Base-by-base conservation (phyloP, 2,329 filamentous ascomycete species). In the Dothistroma septosporum region DNA sequence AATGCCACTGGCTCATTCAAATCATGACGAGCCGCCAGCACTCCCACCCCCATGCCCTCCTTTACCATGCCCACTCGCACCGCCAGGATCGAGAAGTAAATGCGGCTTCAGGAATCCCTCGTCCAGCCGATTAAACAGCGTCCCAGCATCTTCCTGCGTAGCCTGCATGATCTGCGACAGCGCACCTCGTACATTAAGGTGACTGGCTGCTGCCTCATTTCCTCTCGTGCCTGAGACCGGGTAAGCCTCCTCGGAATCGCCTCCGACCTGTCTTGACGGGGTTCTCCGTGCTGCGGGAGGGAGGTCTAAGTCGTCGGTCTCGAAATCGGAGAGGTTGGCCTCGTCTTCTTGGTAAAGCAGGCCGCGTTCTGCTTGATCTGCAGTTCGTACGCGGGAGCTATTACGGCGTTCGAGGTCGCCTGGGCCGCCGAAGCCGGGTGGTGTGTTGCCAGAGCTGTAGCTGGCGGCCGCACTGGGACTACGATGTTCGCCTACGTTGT, bases 31-130 rank as follows among this genome's bases (percentile, higher is more conserved):
- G 24, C 58, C 41, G 16, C 55, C 48, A 48, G 44, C 55, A 16
- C 63, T 53, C 49, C 50, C 57, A n/a, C 60, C 50, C 37, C 57
- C 58, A 50, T 56, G 57, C 12, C 61, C 41, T 48, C 61, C 41
- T 48, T 64, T 66, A 32, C 59, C 60, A 7, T 62, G 61, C 8
- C 46, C 44, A 10, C 55, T 58, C 41, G 60, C 44, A 21, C 68
- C 68, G n/a, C 69, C 68, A 0, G 76, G 89, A 76, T 97, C 92
- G 21, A 97, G 82, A 66, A 97, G 76, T 58, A 97, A 77, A 72
- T 88, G 90, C 19, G 93, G 93, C 80, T 97, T 97, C 76, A 97
- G 92, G 74, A 92, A 97, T 62, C 92, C 91, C 76, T 99, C 94
- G 74, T 99, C 94, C 62, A 99, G 79, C 76, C 96, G 92, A 67